Evolutionary conservation across 2,329 filamentous ascomycete genomes (phyloP).

Genomic region (Sclerotinia nivalis): DNA sequence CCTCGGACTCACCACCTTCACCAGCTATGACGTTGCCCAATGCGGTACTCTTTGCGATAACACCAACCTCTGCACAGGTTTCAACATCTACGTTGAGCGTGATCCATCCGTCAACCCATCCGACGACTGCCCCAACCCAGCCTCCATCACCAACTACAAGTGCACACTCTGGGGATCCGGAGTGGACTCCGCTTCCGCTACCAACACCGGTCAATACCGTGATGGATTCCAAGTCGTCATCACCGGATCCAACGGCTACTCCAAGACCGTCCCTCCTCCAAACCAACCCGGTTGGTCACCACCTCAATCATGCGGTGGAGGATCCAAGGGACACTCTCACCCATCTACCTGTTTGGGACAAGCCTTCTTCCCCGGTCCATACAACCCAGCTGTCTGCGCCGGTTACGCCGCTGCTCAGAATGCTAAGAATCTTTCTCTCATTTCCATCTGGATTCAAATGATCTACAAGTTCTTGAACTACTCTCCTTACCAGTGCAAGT

Average conservation of each 20-base stretch:
- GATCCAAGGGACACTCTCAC: conserved; percentile 27
- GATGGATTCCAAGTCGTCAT: conserved; percentile 45
- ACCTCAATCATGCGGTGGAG: conserved; percentile 27
- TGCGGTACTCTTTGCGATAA: conserved; percentile 36
- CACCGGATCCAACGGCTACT: conserved; percentile 47
- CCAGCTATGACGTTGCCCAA: conserved; percentile 35
- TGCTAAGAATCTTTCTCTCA: conserved; percentile 18
- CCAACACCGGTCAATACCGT: conserved; percentile 41
- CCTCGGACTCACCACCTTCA: conserved; percentile 36
- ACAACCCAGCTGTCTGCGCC: conserved; percentile 30
- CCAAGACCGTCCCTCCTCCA: conserved; percentile 27
- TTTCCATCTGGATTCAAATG: conserved; percentile 13
- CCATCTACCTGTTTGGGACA: conserved; percentile 30
- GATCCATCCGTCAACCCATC: conserved; percentile 40
- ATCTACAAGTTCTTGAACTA: conserved; percentile 18
- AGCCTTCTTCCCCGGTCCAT: conserved; percentile 32
- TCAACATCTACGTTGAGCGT: conserved; percentile 43
- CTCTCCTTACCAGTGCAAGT: conserved; percentile 32
- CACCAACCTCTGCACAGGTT: conserved; percentile 35
- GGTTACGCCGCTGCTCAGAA: conserved; percentile 29
- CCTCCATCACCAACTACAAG: conserved; percentile 41
- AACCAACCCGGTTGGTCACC: conserved; percentile 26
- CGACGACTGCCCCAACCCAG: conserved; percentile 40
- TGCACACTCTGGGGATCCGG: conserved; percentile 41
- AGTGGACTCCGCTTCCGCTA: conserved; percentile 37